Conservation (phyloP, 352 stramenopile genomes). For the Pythium coloratum region DNA sequence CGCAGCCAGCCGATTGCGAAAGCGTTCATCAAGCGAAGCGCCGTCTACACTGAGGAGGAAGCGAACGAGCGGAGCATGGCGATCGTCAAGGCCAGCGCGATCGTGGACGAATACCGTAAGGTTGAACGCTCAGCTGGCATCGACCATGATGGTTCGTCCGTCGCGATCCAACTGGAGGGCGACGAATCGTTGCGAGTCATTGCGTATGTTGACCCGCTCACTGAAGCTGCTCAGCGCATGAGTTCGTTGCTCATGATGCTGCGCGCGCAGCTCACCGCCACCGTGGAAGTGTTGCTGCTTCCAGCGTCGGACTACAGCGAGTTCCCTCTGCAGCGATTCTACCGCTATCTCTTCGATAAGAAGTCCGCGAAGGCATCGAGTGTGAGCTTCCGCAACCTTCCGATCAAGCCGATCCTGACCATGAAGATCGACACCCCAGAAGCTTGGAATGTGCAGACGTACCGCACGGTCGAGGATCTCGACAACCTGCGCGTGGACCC, state of each 20-base stretch:
- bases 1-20: conserved; percentile 70
- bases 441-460: conserved; percentile 91
- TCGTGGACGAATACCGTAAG: conserved; percentile 77
- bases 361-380: conserved; percentile 40
- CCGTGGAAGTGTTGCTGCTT: conserved; percentile 64
- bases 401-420: conserved; percentile 88
- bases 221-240: conserved; percentile 85
- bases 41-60: conserved; percentile 42
- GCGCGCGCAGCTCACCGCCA: conserved; percentile 67
- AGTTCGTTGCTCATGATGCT: conserved; percentile 87
- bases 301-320: conserved; percentile 74
- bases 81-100: conserved; percentile 74
- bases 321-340: conserved; percentile 92
- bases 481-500: conserved; percentile 91
- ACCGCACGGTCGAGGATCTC: conserved; percentile 71
- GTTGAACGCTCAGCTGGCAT: conserved; percentile 41
- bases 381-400: conserved; percentile 80
- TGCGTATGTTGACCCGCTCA: conserved; percentile 91
- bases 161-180: conserved; percentile 40
- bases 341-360: conserved; percentile 87
- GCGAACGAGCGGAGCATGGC: conserved; percentile 64
- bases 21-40: conserved; percentile 65
- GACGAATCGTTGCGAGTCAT: conserved; percentile 60
- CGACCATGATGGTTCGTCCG: conserved; percentile 35
- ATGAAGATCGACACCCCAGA: conserved; percentile 93